Conservation (phyloP, 768 basidiomycete species). For the Saitozyma podzolica region DNA sequence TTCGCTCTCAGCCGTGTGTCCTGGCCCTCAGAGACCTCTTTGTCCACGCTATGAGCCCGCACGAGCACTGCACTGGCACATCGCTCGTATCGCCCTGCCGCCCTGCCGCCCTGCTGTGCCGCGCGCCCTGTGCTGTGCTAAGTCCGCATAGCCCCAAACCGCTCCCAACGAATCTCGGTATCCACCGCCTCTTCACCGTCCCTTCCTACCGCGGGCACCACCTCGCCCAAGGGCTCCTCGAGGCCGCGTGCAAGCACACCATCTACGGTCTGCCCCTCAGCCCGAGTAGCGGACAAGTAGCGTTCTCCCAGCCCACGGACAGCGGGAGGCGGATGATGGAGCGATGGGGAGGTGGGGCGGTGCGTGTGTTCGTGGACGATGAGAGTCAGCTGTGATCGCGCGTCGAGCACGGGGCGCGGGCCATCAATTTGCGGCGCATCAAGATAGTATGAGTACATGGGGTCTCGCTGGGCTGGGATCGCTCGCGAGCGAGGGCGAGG, state of each 20-base stretch:
- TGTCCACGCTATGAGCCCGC: neutral
- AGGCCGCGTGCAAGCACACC: slow-evolving; percentile 36
- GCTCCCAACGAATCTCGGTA: slow-evolving; percentile 43
- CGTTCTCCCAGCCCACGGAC: slow-evolving; percentile 50
- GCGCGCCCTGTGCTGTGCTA: neutral
- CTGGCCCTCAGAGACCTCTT: neutral
- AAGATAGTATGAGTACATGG: too few species aligned
- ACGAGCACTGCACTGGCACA: neutral
- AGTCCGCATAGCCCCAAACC: slow-evolving; percentile 29
- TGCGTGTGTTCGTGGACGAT: slow-evolving; percentile 51
- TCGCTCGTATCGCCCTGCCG: too few species aligned
- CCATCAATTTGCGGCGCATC: too few species aligned
- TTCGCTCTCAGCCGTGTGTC: neutral
- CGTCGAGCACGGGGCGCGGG: neutral
- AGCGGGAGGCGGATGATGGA: slow-evolving; percentile 46
- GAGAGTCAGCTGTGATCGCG: slow-evolving; percentile 37
- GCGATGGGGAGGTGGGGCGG: slow-evolving; percentile 42
- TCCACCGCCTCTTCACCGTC: slow-evolving; percentile 48
- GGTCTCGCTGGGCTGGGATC: too few species aligned
- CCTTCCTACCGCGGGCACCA: slow-evolving; percentile 39
- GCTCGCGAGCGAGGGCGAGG: too few species aligned
- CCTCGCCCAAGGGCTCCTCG: slow-evolving; percentile 31
- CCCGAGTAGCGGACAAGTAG: slow-evolving; percentile 39
- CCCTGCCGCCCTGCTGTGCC: too few species aligned
- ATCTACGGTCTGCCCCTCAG: slow-evolving; percentile 41